These are phyloP conservation scores for Talaromyces stipitatus DNA, from an alignment of 495 filamentous ascomycete species.

Conservation along the genomic window DNA sequence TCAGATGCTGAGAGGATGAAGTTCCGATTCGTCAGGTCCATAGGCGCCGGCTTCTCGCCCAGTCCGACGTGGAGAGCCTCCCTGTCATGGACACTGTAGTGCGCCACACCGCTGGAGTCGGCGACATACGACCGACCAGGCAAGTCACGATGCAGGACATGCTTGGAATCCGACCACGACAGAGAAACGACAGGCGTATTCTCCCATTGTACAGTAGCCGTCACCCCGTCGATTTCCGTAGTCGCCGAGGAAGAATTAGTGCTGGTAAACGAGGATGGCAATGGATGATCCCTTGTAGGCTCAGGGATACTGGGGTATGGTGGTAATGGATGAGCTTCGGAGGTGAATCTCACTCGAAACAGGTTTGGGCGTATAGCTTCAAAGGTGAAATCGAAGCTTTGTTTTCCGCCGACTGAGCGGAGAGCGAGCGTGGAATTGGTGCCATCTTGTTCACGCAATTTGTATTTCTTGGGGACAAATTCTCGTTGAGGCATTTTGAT, in stretches of 20 bases:
- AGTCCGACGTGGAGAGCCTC: conserved; percentile 56
- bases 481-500: conserved; percentile 50
- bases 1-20: conserved; percentile 61
- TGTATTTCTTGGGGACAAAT: conserved; percentile 34
- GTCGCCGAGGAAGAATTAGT: conserved; percentile 22
- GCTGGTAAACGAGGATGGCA: conserved; percentile 8
- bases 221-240: conserved; percentile 41
- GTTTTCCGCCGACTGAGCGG: conserved; percentile 26
- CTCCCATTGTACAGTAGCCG: conserved; percentile 47
- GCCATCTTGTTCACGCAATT: conserved; percentile 16
- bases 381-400: conserved; percentile 47
- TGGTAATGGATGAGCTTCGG: conserved; percentile 46
- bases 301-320: conserved; percentile 50
- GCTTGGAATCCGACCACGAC: conserved; percentile 37
- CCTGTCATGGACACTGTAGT: conserved; percentile 52
- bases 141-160: conserved; percentile 50
- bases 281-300: conserved; percentile 14
- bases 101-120: conserved; percentile 49
- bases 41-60: conserved; percentile 62
- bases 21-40: conserved; percentile 59
- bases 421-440: conserved; percentile 29
- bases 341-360: conserved; percentile 59
- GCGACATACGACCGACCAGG: conserved; percentile 54
- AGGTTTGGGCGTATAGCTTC: conserved; percentile 50
- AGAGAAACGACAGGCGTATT: conserved; percentile 49